Base-by-base conservation (phyloP, 768 basidiomycete species). In the Thelephora ganbajun region DNA sequence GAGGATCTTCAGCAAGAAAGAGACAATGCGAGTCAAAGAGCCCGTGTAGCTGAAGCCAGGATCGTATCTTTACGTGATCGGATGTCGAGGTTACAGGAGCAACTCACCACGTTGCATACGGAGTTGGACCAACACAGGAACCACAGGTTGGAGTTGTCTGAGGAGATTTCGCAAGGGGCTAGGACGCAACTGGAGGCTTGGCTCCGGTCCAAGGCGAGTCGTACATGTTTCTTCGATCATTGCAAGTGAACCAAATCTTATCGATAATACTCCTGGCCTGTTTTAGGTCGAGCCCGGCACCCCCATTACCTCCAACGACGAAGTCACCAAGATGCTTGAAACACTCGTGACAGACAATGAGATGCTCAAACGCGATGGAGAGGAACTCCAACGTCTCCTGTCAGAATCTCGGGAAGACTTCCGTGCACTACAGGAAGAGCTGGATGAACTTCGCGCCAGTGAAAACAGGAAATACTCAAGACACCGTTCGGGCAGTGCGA, bases 291-390 rank as follows among this genome's bases (percentile, higher is more conserved):
- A 30, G 26, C 26, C 26, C 9, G 26, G 9, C 26, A 30, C 26
- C 33, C 20, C 51, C 18, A 47, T 55, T 16, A 53, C 56, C 11
- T 77, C 78, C 43, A 70, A 80, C 46, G 61, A 72, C 13, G 83
- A 85, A 55, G 64, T 87, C 14, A 77, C 71, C 33, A 66, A 70
- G 47, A 78, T 91, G 11, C 66, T 96, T 12, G 88, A 90, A 59
- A 78, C 81, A n/a, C 69, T 94, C 26, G 89, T 92, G 6, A 76
- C 79, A 33, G 86, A 88, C 56, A 94, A 91, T 55, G 86, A 92
- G 54, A 70, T 71, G 20, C 65, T 93, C 46, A 87, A 86, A 61
- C 78, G 76, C 16, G 88, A 90, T 56, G 89, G 86, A 50, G 71
- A 74, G 6, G 88, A 94, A 57, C 63, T 94, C 43, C 82, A 85